These are phyloP conservation scores for Heliamphora pulchella DNA, from an alignment of 179 eudicot species.

Conservation along the genomic window DNA sequence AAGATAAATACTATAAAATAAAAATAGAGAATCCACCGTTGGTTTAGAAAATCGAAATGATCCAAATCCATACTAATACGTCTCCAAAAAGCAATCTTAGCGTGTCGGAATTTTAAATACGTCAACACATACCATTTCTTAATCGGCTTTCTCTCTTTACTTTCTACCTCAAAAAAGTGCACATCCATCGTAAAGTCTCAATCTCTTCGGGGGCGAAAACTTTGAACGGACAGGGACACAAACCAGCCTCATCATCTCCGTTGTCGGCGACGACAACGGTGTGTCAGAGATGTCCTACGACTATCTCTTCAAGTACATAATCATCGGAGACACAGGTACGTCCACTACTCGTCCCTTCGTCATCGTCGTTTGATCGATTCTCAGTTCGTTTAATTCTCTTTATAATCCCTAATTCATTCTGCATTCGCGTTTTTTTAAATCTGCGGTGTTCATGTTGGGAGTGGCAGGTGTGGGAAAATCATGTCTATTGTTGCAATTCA, in stretches of 20 bases:
- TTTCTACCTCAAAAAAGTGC: not conserved
- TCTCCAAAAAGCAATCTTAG: slow-evolving; percentile 1
- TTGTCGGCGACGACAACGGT: not conserved
- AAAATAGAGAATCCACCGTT: not conserved
- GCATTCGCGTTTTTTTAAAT: not conserved
- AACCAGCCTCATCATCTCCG: not conserved
- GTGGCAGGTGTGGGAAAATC: slow-evolving; percentile 71
- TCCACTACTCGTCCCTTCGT: too few species aligned
- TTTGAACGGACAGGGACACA: too few species aligned
- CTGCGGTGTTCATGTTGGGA: not conserved
- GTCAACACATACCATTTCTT: not conserved
- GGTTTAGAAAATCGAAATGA: too few species aligned
- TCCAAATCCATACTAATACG: not conserved
- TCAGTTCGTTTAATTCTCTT: not conserved
- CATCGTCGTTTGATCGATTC: not conserved
- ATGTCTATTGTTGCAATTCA: slow-evolving; percentile 68
- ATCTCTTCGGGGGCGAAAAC: too few species aligned
- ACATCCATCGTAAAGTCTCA: too few species aligned
- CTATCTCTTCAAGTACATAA: slow-evolving; percentile 57
- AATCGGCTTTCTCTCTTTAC: not conserved
- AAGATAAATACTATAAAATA: too few species aligned
- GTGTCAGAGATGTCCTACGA: slow-evolving; percentile 43
- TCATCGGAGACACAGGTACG: slow-evolving; percentile 59
- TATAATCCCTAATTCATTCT: not conserved
- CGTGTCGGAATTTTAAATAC: not conserved